These are phyloP conservation scores for Leptomonas pyrrhocoris DNA, from an alignment of 208 protist genomes.

Conservation along the genomic window DNA sequence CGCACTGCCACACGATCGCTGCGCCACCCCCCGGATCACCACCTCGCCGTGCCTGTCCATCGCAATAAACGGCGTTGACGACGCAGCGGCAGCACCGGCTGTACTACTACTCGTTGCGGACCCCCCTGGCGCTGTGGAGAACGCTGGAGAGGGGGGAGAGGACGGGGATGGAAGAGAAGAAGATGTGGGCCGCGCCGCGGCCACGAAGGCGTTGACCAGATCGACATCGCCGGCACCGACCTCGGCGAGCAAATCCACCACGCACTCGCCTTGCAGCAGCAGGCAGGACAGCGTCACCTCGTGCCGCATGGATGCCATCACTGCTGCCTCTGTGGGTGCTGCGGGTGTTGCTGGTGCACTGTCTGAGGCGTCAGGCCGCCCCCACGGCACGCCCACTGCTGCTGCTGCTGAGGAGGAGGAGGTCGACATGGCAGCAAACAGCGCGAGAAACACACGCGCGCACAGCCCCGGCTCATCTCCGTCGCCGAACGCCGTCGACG, in stretches of 20 bases:
- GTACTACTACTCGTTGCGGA: too few relatives aligned
- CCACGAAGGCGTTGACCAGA: background rate
- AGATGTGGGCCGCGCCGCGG: background rate
- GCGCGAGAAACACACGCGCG: slow-evolving; percentile 8
- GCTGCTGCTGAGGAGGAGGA: background rate
- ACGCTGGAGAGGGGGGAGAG: slow-evolving; percentile 16
- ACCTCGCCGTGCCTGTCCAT: slow-evolving; percentile 27
- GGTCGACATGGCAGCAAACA: slow-evolving; percentile 4
- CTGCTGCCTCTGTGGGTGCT: background rate
- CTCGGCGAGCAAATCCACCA: slow-evolving; percentile 31
- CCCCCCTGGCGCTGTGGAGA: slow-evolving; percentile 7
- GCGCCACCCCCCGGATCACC: slow-evolving; percentile 10
- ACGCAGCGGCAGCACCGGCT: background rate
- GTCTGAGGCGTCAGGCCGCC: background rate
- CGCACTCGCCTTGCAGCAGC: slow-evolving; percentile 17
- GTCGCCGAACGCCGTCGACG: slow-evolving; percentile 77
- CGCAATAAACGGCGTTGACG: slow-evolving; percentile 8
- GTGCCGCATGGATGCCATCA: background rate
- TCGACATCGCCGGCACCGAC: background rate
- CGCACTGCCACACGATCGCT: slow-evolving; percentile 7
- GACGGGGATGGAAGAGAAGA: background rate
- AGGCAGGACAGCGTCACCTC: slow-evolving; percentile 19
- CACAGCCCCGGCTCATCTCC: slow-evolving; percentile 20
- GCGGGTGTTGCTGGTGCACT: background rate
- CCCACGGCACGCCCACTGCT: background rate